Conservation (phyloP, 2,329 filamentous ascomycete species). For the Clonostachys rhizophaga region DNA sequence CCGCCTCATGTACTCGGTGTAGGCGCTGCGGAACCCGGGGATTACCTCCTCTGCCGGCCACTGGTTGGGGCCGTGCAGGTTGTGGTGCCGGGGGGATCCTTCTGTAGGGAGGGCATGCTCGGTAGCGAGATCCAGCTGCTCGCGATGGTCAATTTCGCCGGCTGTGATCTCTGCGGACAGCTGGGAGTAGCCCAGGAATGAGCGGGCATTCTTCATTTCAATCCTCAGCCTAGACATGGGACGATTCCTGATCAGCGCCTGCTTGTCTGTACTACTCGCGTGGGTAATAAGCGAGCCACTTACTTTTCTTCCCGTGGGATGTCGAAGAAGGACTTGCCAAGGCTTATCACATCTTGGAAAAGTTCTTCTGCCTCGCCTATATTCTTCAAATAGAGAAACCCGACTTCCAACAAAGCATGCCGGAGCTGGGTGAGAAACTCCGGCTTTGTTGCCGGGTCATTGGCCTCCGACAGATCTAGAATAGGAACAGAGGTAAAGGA, state of each 20-base stretch:
- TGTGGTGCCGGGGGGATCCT: conserved; percentile 64
- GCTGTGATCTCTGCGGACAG: conserved; percentile 69
- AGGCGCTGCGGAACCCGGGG: conserved; percentile 64
- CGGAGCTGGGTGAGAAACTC: conserved; percentile 67
- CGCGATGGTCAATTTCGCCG: conserved; percentile 70
- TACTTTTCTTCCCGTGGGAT: conserved; percentile 73
- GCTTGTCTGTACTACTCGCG: too few relatives aligned
- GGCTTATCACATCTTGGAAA: conserved; percentile 58
- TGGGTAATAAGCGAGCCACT: conserved; percentile 7
- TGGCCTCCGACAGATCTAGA: conserved; percentile 67
- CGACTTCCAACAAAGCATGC: conserved; percentile 77
- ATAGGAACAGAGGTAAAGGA: conserved; percentile 75
- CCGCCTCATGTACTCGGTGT: conserved; percentile 68
- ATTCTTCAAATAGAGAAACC: conserved; percentile 82
- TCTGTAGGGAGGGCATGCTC: conserved; percentile 63
- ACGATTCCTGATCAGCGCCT: background rate
- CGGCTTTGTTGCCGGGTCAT: conserved; percentile 61
- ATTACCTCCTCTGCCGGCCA: conserved; percentile 65
- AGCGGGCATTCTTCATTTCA: conserved; percentile 70
- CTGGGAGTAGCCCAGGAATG: conserved; percentile 66
- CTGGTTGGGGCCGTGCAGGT: conserved; percentile 73
- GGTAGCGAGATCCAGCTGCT: conserved; percentile 84
- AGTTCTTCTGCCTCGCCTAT: conserved; percentile 66
- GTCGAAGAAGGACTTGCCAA: conserved; percentile 73
- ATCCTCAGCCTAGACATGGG: conserved; percentile 47